Conservation (phyloP, 2,329 filamentous ascomycete species). For the Coniochaeta ligniaria region DNA sequence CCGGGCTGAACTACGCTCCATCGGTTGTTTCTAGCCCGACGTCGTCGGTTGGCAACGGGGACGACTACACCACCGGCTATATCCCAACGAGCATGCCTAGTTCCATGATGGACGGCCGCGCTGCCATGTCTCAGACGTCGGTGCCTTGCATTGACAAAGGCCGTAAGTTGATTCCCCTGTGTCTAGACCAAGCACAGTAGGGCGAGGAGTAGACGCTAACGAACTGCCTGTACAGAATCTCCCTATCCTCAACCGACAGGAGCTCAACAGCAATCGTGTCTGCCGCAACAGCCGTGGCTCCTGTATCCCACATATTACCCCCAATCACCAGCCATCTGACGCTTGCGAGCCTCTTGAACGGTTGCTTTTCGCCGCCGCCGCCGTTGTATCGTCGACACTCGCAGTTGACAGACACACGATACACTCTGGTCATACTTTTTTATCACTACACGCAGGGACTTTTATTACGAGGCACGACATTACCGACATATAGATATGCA, state of each 20-base stretch:
- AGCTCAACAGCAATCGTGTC: constrained; percentile 6
- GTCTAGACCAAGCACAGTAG: not conserved
- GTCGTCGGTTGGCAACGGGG: constrained; percentile 39
- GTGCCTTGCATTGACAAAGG: constrained; percentile 12
- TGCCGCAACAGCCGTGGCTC: constrained; percentile 8
- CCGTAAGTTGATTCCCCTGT: not conserved
- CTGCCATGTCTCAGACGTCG: not conserved
- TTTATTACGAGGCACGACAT: not conserved
- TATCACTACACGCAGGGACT: not conserved
- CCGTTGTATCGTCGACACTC: not conserved
- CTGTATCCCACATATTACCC: constrained; percentile 10
- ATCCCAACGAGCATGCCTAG: constrained; percentile 42
- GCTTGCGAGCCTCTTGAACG: not conserved
- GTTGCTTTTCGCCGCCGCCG: not conserved
- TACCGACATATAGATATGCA: not conserved
- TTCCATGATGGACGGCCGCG: constrained; percentile 22
- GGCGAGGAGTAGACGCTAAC: constrained; percentile 2
- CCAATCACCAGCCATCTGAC: constrained; percentile 6
- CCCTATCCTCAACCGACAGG: constrained; percentile 6
- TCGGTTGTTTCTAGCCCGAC: constrained; percentile 46
- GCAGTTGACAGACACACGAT: not conserved
- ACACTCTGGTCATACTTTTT: not conserved
- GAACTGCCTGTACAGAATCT: not conserved
- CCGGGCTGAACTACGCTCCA: constrained; percentile 33
- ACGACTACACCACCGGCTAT: constrained; percentile 35